Evolutionary conservation across 192 early-diverging fungal species (phyloP).

Genomic region (Gonapodya prolifera): DNA sequence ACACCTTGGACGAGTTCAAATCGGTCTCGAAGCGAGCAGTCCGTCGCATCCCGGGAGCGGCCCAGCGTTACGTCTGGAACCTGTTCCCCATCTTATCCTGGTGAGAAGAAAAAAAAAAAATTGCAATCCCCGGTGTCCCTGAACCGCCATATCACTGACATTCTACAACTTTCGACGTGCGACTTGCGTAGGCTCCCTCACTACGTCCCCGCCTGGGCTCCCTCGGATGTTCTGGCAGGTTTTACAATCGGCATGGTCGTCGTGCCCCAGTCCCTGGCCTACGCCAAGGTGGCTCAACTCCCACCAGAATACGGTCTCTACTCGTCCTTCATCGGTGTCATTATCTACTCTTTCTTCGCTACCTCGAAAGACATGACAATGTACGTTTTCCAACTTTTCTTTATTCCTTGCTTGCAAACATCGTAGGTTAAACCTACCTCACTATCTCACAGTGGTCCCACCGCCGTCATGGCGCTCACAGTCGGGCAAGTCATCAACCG

Average conservation of each 20-base stretch:
- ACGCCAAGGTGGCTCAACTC: constrained; percentile 60
- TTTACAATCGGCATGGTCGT: constrained; percentile 61
- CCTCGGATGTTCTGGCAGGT: constrained; percentile 35
- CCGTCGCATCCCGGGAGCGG: not conserved
- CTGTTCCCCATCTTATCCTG: not conserved
- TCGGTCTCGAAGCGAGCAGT: too few relatives aligned
- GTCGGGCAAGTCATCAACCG: constrained; percentile 48
- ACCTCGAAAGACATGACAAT: constrained; percentile 44
- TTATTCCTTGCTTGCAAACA: too few relatives aligned
- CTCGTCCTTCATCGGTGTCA: constrained; percentile 54
- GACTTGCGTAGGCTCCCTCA: too few relatives aligned
- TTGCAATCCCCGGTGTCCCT: too few relatives aligned
- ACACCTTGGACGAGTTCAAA: too few relatives aligned
- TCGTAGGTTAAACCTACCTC: too few relatives aligned
- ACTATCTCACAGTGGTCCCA: constrained; percentile 57
- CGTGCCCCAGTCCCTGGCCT: constrained; percentile 53
- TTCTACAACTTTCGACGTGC: too few relatives aligned
- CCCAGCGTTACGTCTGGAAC: not conserved
- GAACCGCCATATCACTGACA: too few relatives aligned
- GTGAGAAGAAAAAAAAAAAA: not conserved
- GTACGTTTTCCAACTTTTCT: too few relatives aligned
- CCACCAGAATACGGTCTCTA: constrained; percentile 65
- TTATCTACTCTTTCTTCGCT: constrained; percentile 57
- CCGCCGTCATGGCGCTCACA: constrained; percentile 65
- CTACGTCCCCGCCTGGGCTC: not conserved